A percentile compares a stretch with the other conserved stretches of the same genome.
Evolutionary conservation across 192 early-diverging fungal genomes (phyloP).

Genomic region (Pilobolus umbonatus): DNA sequence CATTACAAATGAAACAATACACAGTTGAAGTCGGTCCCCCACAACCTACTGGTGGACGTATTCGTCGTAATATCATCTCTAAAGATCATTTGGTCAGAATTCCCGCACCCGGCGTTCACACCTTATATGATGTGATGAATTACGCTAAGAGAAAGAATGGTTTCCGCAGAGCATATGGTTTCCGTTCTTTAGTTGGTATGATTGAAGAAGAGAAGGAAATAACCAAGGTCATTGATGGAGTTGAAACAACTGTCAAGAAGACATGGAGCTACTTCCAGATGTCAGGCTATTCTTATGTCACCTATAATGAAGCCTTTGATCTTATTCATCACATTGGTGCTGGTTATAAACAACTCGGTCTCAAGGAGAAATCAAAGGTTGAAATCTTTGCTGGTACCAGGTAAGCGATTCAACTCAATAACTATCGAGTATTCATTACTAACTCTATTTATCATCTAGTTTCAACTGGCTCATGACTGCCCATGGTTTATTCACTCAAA

Average conservation of each 20-base stretch:
- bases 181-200: conserved; percentile 56
- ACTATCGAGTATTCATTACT: conserved; percentile 34
- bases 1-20: conserved; percentile 18
- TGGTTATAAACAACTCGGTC: conserved; percentile 66
- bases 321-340: conserved; percentile 55
- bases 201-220: conserved; percentile 73
- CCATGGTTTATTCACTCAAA: conserved; percentile 61
- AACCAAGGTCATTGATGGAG: conserved; percentile 53
- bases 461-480: conserved; percentile 29
- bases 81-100: conserved; percentile 39
- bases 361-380: conserved; percentile 41
- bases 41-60: conserved; percentile 29
- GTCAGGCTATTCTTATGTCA: conserved; percentile 73
- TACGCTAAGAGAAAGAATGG: conserved; percentile 49
- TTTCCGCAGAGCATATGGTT: conserved; percentile 59
- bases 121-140: conserved; percentile 67
- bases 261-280: conserved; percentile 79
- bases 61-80: conserved; percentile 42
- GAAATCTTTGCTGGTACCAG: conserved; percentile 69
- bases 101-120: conserved; percentile 45
- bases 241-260: conserved; percentile 63
- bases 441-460: conserved; percentile 6
- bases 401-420: conserved; percentile 26
- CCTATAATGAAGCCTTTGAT: conserved; percentile 63
- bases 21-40: conserved; percentile 21